A percentile compares a stretch with the other conserved stretches of the same genome.
Conservation (phyloP, 2,329 filamentous ascomycete species). For the Monascus ruber region DNA sequence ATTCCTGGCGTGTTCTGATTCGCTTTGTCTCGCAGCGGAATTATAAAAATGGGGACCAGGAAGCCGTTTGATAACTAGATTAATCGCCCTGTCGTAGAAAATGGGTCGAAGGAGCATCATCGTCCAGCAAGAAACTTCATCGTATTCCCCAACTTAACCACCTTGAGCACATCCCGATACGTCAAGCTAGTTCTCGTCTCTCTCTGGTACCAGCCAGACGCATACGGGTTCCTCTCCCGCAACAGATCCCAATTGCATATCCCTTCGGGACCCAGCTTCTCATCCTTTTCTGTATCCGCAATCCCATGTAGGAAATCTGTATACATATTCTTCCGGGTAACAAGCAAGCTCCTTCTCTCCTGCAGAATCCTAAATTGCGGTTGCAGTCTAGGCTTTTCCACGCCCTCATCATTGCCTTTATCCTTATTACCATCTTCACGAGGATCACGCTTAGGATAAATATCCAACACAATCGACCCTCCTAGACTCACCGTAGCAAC, state of each 20-base stretch:
- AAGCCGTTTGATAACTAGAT: no score
- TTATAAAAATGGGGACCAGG: no score
- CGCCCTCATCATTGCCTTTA: constrained; percentile 2
- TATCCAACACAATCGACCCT: constrained; percentile 62
- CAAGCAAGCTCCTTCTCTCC: constrained; percentile 62
- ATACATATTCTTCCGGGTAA: constrained; percentile 46
- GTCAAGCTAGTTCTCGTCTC: constrained; percentile 49
- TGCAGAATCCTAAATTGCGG: constrained; percentile 57
- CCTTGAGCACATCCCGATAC: constrained; percentile 74
- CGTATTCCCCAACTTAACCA: constrained; percentile 61
- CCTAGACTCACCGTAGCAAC: constrained; percentile 87
- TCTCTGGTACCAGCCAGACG: constrained; percentile 35
- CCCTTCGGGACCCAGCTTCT: constrained; percentile 42
- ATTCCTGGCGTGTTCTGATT: constrained; percentile 44
- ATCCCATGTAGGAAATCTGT: constrained; percentile 50
- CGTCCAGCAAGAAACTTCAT: constrained; percentile 41
- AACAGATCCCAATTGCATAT: constrained; percentile 50
- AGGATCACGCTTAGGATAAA: constrained; percentile 47
- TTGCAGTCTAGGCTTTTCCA: constrained; percentile 9
- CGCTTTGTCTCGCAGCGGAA: neutral
- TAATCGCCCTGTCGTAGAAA: no score
- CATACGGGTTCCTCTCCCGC: constrained; percentile 27
- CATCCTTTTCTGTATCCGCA: constrained; percentile 47
- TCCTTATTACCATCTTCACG: neutral
- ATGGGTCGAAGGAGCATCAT: constrained; percentile 3